These are phyloP conservation scores for Starmerella powellii DNA, from an alignment of 805 yeast genomes.

Conservation along the genomic window DNA sequence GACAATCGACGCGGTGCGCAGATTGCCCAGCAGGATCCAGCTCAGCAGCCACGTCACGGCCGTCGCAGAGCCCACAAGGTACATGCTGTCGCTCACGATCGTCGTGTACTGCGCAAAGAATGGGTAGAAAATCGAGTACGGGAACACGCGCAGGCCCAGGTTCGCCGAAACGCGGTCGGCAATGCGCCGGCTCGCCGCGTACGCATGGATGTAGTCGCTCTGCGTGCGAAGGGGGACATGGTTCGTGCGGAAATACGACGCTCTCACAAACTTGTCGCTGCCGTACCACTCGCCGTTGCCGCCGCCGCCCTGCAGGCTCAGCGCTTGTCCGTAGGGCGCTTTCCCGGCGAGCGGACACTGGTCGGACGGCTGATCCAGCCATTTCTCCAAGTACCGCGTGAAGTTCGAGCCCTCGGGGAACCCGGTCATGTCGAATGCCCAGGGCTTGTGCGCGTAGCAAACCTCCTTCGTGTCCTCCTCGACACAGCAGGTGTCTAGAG, in stretches of 20 bases:
- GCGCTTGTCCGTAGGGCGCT: slow-evolving; percentile 67
- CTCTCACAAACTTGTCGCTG: slow-evolving; percentile 24
- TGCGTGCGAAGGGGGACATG: slow-evolving; percentile 76
- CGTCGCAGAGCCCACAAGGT: slow-evolving; percentile 35
- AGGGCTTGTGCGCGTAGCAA: slow-evolving; percentile 47
- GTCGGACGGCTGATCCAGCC: slow-evolving; percentile 73
- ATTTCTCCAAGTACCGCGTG: slow-evolving; percentile 55
- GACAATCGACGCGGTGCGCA: slow-evolving; percentile 45
- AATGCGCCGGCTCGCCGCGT: slow-evolving; percentile 56
- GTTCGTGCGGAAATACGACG: slow-evolving; percentile 49
- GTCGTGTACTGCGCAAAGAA: slow-evolving; percentile 80
- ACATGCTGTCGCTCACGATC: slow-evolving; percentile 43
- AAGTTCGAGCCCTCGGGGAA: slow-evolving; percentile 70
- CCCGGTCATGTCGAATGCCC: slow-evolving; percentile 58
- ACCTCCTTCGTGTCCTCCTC: slow-evolving; percentile 29
- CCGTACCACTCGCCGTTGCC: slow-evolving; percentile 44
- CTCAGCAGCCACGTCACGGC: slow-evolving; percentile 31
- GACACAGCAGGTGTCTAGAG: slow-evolving; percentile 69
- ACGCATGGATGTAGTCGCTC: slow-evolving; percentile 69
- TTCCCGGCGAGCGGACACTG: slow-evolving; percentile 93
- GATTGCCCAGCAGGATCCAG: slow-evolving; percentile 52
- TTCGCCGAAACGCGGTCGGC: slow-evolving; percentile 36
- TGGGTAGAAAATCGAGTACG: slow-evolving; percentile 86
- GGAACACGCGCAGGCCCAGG: slow-evolving; percentile 51
- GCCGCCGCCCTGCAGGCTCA: slow-evolving; percentile 3